Conservation (phyloP, 305 asterid species). For the Rubia occidens region DNA sequence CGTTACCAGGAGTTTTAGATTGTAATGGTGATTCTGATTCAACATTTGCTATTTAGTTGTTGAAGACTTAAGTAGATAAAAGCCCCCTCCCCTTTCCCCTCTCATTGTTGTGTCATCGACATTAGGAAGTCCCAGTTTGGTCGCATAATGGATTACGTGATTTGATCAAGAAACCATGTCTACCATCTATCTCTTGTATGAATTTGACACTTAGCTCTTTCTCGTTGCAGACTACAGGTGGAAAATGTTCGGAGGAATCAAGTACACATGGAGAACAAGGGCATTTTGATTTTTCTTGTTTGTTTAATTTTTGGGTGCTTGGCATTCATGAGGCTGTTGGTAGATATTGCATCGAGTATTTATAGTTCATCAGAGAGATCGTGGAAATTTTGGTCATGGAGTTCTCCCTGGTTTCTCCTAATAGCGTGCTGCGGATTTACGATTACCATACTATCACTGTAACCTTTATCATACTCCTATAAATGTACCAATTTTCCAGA, state of each 20-base stretch:
- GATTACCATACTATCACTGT: constrained; percentile 48
- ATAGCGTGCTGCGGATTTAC: constrained; percentile 45
- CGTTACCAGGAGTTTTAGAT: too few species aligned
- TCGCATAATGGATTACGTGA: too few species aligned
- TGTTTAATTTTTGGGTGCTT: constrained; percentile 48
- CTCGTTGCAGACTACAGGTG: constrained; percentile 58
- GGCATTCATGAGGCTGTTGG: constrained; percentile 38
- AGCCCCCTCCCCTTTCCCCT: background rate
- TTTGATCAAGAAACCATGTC: background rate
- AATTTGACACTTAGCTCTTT: background rate
- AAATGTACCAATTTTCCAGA: background rate
- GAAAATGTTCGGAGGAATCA: constrained; percentile 52
- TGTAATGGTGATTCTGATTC: background rate
- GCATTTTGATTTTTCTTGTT: constrained; percentile 54
- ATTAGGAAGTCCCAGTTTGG: background rate
- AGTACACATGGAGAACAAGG: constrained; percentile 73
- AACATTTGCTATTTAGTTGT: background rate
- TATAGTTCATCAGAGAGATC: constrained; percentile 33
- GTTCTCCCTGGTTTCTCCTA: constrained; percentile 70
- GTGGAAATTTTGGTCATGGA: constrained; percentile 61
- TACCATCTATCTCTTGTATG: background rate
- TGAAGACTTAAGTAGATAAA: background rate
- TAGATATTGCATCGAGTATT: constrained; percentile 34
- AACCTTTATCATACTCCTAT: constrained; percentile 17
- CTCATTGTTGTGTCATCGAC: background rate